A percentile compares a stretch with the other conserved stretches of the same genome.
phyloP scores from a whole-genome alignment of 768 basidiomycete genomes.

The Clitopilus passeckerianus region DNA sequence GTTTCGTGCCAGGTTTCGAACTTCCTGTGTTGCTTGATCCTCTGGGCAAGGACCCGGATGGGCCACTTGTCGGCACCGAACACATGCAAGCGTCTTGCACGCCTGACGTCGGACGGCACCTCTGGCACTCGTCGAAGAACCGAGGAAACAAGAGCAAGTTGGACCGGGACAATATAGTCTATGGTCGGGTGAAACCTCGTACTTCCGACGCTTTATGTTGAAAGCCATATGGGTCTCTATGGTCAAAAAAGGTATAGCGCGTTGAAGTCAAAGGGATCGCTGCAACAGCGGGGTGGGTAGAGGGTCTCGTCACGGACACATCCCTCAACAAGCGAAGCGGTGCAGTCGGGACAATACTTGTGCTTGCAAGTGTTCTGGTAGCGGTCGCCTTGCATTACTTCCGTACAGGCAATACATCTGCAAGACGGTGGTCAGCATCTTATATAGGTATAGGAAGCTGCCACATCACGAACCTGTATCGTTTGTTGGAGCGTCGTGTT shows the following conservation, averaged over 20 bases:
- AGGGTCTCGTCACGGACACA: constrained; percentile 46
- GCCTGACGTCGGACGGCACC: not conserved
- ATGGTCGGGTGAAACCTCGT: constrained; percentile 29
- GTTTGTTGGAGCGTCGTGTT: not conserved
- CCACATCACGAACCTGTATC: not conserved
- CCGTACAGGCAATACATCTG: constrained; percentile 30
- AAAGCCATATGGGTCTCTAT: constrained; percentile 23
- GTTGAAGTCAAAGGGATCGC: constrained; percentile 24
- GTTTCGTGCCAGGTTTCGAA: not conserved
- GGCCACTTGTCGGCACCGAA: not conserved
- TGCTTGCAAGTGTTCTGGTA: constrained; percentile 42
- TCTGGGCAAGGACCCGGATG: not conserved
- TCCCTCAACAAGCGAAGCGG: constrained; percentile 32
- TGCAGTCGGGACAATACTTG: constrained; percentile 40
- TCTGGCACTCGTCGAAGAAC: constrained; percentile 22
- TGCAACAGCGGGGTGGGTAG: constrained; percentile 49
- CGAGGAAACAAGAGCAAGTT: constrained; percentile 51
- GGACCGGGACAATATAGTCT: constrained; percentile 49
- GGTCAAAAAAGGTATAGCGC: constrained; percentile 24
- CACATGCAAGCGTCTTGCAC: not conserved
- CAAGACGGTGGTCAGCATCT: not conserved
- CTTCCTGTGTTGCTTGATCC: not conserved
- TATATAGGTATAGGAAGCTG: not conserved
- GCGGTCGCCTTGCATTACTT: constrained; percentile 18
- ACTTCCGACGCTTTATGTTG: constrained; percentile 40